Evolutionary conservation across 257 asterid genomes (phyloP), one percentile per base, ranked within the genome.

Genomic region (Salvia rosmarinus): DNA sequence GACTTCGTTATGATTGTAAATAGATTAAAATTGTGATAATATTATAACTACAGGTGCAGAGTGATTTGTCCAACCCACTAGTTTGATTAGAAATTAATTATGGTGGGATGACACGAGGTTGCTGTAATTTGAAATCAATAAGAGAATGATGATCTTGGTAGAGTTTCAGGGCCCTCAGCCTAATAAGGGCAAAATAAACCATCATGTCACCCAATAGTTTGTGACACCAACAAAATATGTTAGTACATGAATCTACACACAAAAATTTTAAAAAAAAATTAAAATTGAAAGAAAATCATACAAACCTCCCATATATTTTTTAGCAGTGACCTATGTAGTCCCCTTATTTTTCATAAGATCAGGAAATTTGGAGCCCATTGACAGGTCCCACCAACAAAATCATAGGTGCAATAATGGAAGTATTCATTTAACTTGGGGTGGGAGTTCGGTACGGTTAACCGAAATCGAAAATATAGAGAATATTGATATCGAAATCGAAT

Each of bases 171-270:
- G 46, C 32, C 12, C 72, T 57, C 43, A 32, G 75, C 68, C 77
- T 32, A 79, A 75, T 70, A 75, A 79, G 78, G 71, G 72, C 77
- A 67, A 71, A 75, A 74, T 28, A 71, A 39, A 75, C 67, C 65
- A 75, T 80, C 80, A 80, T 75, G 50, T 72, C 79, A 72, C 54
- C 50, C 30, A 17, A 43, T 60, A 60, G 17, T 52, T 63, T 67
- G 73, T 44, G 51, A 72, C 76, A 60, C 69, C 79, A 73, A 56
- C 70, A 55, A 40, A 28, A 67, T 21, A 40, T 46, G 39, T 64
- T 43, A 71, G 44, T 19, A 8, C 71, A 46, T 35, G 11, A 60
- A 73, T 52, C 68, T 54, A 57, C 47, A 23, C 42, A 12, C 11
- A 20, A 40, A 32, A 28, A 2, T 1, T 28, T 1, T 28, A 34